Evolutionary conservation across 73 alveolate species (phyloP), one percentile per base, ranked within the genome.

Genomic region (Blepharisma japonicum): DNA sequence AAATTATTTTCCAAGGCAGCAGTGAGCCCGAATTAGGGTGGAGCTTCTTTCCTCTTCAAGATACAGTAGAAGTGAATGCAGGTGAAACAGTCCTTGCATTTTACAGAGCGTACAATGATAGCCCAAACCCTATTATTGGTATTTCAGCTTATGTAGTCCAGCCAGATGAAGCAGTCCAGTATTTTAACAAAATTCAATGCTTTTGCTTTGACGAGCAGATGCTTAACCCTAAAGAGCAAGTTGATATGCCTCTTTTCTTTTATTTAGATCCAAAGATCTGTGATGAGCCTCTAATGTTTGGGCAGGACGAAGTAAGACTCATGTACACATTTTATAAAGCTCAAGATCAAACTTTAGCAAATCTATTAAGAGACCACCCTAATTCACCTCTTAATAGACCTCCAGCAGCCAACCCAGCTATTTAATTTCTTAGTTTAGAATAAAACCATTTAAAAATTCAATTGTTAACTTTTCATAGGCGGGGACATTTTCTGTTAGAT

Each of bases 81-180:
- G 96, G 96, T 1, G 96, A 90, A 61, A 86, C 96, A 6, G 84
- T 84, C 42, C 86, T 90, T 2, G 93, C 94, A 0, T 90, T 90
- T 67, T 90, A 77, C 80, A 86, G 81, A 68, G 93, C 83, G 9
- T 77, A 78, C 50, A 90, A 90, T 77, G 55, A 80, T 21, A 82
- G 94, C 6, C 86, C 83, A 71, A 74, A 86, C 56, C 94, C 96
- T 8, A 55, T 86, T 11, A 86, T 86, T 2, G 84, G 84, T 5
- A 11, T 55, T 20, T 21, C 78, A 27, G 80, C 78, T 86, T 14
- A 76, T 90, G 55, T 85, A 78, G 51, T 90, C 78, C 82, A 79
- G 83, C 85, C 85, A 80, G 55, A 79, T 66, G 79, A 92, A 90
- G 11, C 81, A 50, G 86, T 90, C 53, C 83, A 82, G 4, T 90